Conservation (phyloP, 768 basidiomycete species). For the Gymnopilus junonius region DNA sequence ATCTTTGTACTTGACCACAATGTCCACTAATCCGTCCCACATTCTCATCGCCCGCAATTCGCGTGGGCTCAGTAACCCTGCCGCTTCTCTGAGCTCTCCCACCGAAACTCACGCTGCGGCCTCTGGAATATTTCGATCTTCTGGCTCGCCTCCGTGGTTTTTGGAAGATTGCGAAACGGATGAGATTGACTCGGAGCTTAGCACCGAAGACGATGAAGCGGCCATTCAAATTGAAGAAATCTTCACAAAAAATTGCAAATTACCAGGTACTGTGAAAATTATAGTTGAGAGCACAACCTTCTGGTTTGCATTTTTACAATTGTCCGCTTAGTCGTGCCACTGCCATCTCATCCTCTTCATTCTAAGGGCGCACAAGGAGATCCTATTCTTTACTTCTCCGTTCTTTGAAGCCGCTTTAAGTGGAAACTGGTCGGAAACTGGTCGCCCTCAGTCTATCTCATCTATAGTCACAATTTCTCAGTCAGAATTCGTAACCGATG, state of each 20-base stretch:
- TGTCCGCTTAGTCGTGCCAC: neutral
- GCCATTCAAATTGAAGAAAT: constrained; percentile 83
- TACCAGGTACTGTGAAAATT: constrained; percentile 91
- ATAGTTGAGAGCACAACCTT: constrained; percentile 89
- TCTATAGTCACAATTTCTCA: constrained; percentile 87
- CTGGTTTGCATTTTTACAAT: constrained; percentile 59
- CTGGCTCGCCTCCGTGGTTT: constrained; percentile 81
- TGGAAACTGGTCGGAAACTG: constrained; percentile 92
- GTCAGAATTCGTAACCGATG: constrained; percentile 36
- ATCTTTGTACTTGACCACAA: constrained; percentile 27
- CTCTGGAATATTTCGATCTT: constrained; percentile 80
- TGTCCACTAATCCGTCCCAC: constrained; percentile 82
- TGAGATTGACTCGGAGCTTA: constrained; percentile 70
- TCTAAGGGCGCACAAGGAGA: constrained; percentile 87
- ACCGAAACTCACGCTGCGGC: constrained; percentile 91
- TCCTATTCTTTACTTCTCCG: constrained; percentile 90
- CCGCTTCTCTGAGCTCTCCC: constrained; percentile 81
- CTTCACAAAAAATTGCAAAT: constrained; percentile 66
- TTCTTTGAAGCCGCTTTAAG: constrained; percentile 93
- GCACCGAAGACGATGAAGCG: constrained; percentile 66
- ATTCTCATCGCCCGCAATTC: constrained; percentile 90
- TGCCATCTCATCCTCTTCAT: constrained; percentile 4
- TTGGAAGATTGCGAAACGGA: constrained; percentile 76
- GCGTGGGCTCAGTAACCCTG: constrained; percentile 73
- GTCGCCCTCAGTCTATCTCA: constrained; percentile 76